Conservation (phyloP, 345 rosid genomes). For the Brassica incana region DNA sequence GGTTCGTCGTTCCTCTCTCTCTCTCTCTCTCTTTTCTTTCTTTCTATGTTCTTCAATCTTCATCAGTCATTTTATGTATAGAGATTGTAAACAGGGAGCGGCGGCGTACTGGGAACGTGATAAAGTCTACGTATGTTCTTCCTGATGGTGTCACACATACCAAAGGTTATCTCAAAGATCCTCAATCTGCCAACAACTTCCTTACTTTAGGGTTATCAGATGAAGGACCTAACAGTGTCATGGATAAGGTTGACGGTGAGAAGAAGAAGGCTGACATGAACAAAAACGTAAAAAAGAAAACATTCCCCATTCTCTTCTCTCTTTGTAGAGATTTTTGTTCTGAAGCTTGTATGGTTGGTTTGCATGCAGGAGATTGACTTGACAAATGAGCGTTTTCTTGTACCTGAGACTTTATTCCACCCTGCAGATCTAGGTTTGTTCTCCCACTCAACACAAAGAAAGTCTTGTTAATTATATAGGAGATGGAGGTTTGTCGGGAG, state of each 20-base stretch:
- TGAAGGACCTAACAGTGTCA: constrained; percentile 23
- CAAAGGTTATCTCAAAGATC: constrained; percentile 80
- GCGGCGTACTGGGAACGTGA: constrained; percentile 51
- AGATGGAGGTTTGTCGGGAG: neutral
- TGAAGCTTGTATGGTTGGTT: too few relatives aligned
- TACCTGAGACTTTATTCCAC: constrained; percentile 91
- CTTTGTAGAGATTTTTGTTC: neutral
- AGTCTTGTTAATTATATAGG: neutral
- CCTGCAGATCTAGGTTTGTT: constrained; percentile 87
- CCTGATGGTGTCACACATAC: constrained; percentile 82
- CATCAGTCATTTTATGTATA: neutral
- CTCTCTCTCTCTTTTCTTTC: neutral
- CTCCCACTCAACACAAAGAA: neutral
- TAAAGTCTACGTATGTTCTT: constrained; percentile 76
- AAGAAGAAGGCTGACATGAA: constrained; percentile 63
- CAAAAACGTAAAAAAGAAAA: constrained; percentile 50
- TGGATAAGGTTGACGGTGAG: constrained; percentile 40
- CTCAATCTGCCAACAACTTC: constrained; percentile 56
- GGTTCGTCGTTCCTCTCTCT: constrained; percentile 7
- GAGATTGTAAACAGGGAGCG: constrained; percentile 36
- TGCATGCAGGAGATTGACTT: constrained; percentile 78
- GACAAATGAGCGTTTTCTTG: constrained; percentile 91
- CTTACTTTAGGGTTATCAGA: constrained; percentile 35
- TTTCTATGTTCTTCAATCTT: neutral
- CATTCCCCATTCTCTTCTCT: neutral